Conservation (phyloP, 495 filamentous ascomycete species). For the Parathielavia appendiculata region DNA sequence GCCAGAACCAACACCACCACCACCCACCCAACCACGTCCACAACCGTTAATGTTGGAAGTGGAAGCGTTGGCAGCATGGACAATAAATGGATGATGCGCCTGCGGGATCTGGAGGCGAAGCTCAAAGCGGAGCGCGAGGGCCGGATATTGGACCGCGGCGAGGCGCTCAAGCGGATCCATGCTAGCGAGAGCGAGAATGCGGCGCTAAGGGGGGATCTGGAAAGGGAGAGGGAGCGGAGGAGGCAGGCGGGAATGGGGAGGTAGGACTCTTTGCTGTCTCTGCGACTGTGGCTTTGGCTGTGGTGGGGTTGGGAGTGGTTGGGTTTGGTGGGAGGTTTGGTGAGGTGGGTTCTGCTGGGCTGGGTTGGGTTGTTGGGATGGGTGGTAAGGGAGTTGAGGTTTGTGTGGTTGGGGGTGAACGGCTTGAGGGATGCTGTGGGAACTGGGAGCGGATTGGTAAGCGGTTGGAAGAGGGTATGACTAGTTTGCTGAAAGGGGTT, state of each 20-base stretch:
- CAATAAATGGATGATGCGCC: conserved; percentile 72
- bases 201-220: conserved; percentile 62
- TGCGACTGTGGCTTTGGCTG: background rate
- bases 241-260: background rate
- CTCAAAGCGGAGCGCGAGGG: conserved; percentile 87
- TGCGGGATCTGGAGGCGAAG: conserved; percentile 81
- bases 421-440: too few species aligned
- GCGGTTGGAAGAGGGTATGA: too few species aligned
- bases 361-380: too few species aligned
- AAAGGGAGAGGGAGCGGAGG: conserved; percentile 40
- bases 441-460: too few species aligned
- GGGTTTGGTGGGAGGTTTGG: background rate
- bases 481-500: too few species aligned
- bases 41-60: background rate
- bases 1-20: background rate
- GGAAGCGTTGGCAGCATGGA: conserved; percentile 38
- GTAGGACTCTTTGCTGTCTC: background rate
- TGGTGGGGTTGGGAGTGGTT: background rate
- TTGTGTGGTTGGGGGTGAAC: too few species aligned
- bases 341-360: background rate
- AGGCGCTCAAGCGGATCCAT: conserved; percentile 77
- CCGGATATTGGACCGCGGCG: conserved; percentile 73
- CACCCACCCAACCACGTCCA: background rate
- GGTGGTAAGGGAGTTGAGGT: too few species aligned
- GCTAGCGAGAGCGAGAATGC: conserved; percentile 76